Percentiles rank a stretch among this genome's conserved stretches.
These are phyloP conservation scores for Lignosus rhinocerotis DNA, from an alignment of 1,284 basidiomycete species.

Conservation along the genomic window DNA sequence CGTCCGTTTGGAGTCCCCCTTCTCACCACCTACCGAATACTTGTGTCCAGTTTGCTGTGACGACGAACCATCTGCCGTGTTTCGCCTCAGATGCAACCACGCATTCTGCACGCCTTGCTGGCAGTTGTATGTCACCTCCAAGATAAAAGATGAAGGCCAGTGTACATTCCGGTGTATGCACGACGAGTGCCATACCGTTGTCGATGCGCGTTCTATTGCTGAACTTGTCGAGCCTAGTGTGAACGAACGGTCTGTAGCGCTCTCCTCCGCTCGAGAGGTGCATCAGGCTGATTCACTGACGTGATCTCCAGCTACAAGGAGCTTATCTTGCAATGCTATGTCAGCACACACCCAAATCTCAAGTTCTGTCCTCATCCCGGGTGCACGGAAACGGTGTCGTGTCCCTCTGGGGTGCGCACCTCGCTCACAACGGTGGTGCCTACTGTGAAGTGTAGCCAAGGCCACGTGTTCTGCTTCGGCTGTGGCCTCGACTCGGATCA, in stretches of 20 bases:
- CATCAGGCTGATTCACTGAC: not conserved
- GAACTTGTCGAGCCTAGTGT: constrained; percentile 39
- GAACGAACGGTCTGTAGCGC: constrained; percentile 36
- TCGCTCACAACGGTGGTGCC: constrained; percentile 54
- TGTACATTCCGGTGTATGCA: constrained; percentile 66
- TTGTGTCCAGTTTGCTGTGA: constrained; percentile 58
- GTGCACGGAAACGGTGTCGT: constrained; percentile 36
- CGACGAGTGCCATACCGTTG: constrained; percentile 53
- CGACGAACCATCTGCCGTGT: constrained; percentile 36
- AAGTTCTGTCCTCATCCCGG: constrained; percentile 56
- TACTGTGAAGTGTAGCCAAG: constrained; percentile 52
- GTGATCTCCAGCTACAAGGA: constrained; percentile 46
- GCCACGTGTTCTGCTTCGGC: constrained; percentile 57
- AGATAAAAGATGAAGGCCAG: constrained; percentile 63
- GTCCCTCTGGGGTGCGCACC: constrained; percentile 38
- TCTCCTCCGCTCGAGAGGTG: not conserved
- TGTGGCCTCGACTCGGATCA: constrained; percentile 55
- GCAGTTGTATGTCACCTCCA: constrained; percentile 53
- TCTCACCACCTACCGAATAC: constrained; percentile 33
- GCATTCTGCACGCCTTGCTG: constrained; percentile 63
- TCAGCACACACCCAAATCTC: constrained; percentile 55
- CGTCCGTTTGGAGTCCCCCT: constrained; percentile 30
- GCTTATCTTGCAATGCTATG: constrained; percentile 59
- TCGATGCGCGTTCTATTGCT: constrained; percentile 48
- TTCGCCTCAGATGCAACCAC: constrained; percentile 49